Percentiles rank a stretch among this genome's conserved stretches.
Evolutionary conservation across 495 filamentous ascomycete genomes (phyloP).

Genomic region (Lophiostoma macrostomum): DNA sequence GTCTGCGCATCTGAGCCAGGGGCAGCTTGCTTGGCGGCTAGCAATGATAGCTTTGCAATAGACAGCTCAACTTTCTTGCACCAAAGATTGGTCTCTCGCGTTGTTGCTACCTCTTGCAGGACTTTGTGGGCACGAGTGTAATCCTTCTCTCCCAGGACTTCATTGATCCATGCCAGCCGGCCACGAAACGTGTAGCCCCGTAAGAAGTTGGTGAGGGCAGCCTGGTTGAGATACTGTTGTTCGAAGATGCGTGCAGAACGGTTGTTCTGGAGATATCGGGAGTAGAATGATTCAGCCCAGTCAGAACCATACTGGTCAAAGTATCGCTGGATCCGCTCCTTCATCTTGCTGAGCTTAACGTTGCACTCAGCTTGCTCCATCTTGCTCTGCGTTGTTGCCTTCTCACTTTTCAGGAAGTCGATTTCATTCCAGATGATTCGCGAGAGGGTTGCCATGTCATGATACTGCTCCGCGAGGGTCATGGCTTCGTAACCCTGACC

Average conservation of each 20-base stretch:
- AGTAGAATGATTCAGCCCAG: conserved; percentile 80
- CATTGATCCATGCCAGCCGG: conserved; percentile 92
- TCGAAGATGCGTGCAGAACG: conserved; percentile 65
- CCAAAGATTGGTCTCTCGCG: conserved; percentile 74
- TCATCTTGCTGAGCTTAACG: conserved; percentile 24
- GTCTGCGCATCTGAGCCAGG: neutral
- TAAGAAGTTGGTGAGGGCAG: conserved; percentile 70
- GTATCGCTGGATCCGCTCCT: conserved; percentile 33
- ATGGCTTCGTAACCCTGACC: conserved; percentile 61
- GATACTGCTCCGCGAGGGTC: conserved; percentile 64
- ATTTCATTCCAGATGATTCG: conserved; percentile 34
- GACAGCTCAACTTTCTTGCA: conserved; percentile 88
- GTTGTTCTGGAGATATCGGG: conserved; percentile 63
- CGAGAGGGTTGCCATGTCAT: conserved; percentile 41
- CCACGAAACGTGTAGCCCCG: conserved; percentile 63
- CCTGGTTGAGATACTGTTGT: conserved; percentile 58
- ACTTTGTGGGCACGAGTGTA: conserved; percentile 66
- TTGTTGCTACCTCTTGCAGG: conserved; percentile 61
- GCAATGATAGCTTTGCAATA: conserved; percentile 72
- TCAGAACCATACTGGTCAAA: conserved; percentile 51
- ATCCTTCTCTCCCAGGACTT: conserved; percentile 66
- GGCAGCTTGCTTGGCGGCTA: conserved; percentile 55
- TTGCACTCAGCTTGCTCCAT: conserved; percentile 22
- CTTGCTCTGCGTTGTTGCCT: conserved; percentile 18
- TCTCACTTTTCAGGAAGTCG: conserved; percentile 7